Evolutionary conservation across 2,329 filamentous ascomycete species (phyloP).

Genomic region (Nemania abortiva): DNA sequence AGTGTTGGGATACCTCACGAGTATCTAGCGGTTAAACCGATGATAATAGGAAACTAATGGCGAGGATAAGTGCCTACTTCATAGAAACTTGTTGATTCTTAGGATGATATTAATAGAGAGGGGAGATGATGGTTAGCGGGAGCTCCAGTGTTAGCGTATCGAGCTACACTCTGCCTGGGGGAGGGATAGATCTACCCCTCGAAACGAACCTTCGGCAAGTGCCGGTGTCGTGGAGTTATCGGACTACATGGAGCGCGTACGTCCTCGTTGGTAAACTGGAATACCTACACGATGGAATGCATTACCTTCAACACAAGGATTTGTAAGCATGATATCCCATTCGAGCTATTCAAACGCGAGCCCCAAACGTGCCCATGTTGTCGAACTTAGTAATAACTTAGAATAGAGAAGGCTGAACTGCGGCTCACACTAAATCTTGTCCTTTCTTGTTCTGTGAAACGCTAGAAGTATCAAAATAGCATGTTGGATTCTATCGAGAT

Average conservation of each 20-base stretch:
- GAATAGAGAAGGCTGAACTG: not conserved
- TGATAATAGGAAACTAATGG: not conserved
- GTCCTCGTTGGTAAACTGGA: not conserved
- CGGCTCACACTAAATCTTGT: not conserved
- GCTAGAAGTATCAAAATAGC: too few relatives aligned
- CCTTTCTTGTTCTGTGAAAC: too few relatives aligned
- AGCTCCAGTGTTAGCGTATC: too few relatives aligned
- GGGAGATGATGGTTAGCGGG: not conserved
- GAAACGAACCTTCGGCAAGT: not conserved
- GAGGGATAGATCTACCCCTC: not conserved
- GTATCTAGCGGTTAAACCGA: not conserved
- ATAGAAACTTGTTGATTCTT: not conserved
- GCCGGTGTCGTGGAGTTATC: not conserved
- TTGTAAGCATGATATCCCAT: not conserved
- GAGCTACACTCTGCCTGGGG: not conserved
- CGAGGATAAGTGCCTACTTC: slow-evolving; percentile 4
- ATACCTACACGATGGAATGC: not conserved
- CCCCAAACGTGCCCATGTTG: not conserved
- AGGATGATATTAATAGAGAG: not conserved
- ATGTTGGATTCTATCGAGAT: too few relatives aligned
- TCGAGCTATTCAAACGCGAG: not conserved
- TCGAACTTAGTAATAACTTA: not conserved
- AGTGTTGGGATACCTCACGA: not conserved
- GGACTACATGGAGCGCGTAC: not conserved
- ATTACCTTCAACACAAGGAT: not conserved